Evolutionary conservation across 768 basidiomycete genomes (phyloP).

Genomic region (Hebeloma cylindrosporum): DNA sequence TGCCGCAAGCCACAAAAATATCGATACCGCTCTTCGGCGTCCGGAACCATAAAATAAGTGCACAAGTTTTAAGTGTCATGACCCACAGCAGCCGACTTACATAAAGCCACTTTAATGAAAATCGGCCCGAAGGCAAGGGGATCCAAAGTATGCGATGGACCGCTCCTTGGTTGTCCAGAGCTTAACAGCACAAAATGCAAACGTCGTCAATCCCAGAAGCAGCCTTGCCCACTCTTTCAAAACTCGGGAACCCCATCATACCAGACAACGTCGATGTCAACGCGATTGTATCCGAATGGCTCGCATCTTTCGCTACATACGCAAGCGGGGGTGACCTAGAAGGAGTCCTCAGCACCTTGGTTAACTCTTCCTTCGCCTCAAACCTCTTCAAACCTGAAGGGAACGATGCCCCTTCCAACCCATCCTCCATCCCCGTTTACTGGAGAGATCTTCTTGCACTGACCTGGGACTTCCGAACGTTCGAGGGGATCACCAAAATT

Average conservation of each 20-base stretch:
- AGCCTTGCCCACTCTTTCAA: slow-evolving; percentile 29
- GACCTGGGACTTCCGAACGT: slow-evolving; percentile 64
- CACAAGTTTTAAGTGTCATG: too few species aligned
- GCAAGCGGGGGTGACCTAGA: slow-evolving; percentile 34
- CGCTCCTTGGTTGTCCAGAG: too few species aligned
- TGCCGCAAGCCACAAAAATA: too few species aligned
- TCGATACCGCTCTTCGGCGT: too few species aligned
- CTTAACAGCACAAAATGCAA: too few species aligned
- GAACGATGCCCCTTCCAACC: slow-evolving; percentile 9
- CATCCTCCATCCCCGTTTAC: slow-evolving; percentile 30
- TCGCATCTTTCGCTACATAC: slow-evolving; percentile 35
- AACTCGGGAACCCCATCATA: slow-evolving; percentile 27
- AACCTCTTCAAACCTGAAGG: slow-evolving; percentile 16
- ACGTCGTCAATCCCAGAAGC: too few species aligned
- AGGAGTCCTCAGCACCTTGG: slow-evolving; percentile 34
- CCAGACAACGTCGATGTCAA: slow-evolving; percentile 35
- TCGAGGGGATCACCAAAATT: slow-evolving; percentile 44
- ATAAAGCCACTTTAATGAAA: too few species aligned
- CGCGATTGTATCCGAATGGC: slow-evolving; percentile 40
- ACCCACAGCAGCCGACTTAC: too few species aligned
- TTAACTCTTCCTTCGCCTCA: slow-evolving; percentile 29
- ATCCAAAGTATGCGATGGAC: too few species aligned
- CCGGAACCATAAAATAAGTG: too few species aligned
- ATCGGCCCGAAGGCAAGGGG: too few species aligned
- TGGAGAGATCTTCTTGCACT: slow-evolving; percentile 65